A percentile compares a stretch with the other conserved stretches of the same genome.
phyloP scores from a whole-genome alignment of 2,329 filamentous ascomycete genomes.

The Aspergillus sp. region DNA sequence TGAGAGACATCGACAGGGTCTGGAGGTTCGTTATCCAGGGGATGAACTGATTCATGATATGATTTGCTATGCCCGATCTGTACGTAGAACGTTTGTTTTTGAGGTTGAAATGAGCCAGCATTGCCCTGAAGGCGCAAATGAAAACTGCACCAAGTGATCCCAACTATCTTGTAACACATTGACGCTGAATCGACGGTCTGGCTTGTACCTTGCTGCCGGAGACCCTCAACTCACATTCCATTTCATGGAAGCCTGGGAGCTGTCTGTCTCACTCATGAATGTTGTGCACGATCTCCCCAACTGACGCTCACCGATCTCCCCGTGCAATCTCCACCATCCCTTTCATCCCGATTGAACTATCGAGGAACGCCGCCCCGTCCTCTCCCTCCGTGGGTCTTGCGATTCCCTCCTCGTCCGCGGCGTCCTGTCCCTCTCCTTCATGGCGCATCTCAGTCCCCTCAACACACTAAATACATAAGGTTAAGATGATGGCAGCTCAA shows the following conservation, averaged over 20 bases:
- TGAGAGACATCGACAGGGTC: conserved; percentile 30
- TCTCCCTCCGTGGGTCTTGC: not conserved
- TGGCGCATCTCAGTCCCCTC: not conserved
- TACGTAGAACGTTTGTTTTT: conserved; percentile 32
- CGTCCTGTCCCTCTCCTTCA: not conserved
- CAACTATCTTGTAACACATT: no score
- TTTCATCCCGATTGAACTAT: not conserved
- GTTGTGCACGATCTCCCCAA: not conserved
- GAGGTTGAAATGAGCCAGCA: not conserved
- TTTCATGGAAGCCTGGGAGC: no score
- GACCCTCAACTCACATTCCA: no score
- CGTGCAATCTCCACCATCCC: not conserved
- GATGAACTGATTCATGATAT: conserved; percentile 33
- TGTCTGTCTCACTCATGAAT: not conserved
- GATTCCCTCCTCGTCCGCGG: not conserved
- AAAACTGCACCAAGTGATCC: no score
- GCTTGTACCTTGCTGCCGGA: not conserved
- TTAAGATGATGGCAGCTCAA: no score
- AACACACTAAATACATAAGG: no score
- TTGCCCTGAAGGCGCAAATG: not conserved
- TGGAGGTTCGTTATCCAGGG: conserved; percentile 21
- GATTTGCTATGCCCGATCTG: conserved; percentile 32
- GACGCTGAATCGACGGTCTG: not conserved
- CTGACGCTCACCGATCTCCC: not conserved
- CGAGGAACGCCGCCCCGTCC: not conserved